Evolutionary conservation across 176 grass and related monocot species (phyloP).

Genomic region (Oryza meridionalis): DNA sequence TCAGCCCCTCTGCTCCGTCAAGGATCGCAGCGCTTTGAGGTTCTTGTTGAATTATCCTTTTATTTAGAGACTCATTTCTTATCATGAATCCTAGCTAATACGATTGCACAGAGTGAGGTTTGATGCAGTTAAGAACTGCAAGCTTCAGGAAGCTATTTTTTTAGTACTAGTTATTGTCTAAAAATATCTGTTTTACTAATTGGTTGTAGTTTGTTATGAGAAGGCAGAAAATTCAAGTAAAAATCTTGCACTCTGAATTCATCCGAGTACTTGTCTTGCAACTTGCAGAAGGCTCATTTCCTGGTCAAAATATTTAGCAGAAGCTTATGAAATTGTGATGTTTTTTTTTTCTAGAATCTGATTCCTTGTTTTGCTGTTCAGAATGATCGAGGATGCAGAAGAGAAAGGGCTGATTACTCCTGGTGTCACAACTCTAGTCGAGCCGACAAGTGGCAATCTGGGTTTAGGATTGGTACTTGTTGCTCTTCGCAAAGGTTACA

Average conservation of each 20-base stretch:
- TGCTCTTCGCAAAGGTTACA: conserved; percentile 67
- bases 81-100: neutral
- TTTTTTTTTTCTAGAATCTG: neutral
- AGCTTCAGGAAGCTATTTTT: no score
- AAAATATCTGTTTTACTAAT: neutral
- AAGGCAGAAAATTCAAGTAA: neutral
- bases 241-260: neutral
- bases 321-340: neutral
- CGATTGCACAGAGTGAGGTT: neutral
- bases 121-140: no score
- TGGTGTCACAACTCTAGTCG: conserved; percentile 64
- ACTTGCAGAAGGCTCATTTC: neutral
- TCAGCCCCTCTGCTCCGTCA: conserved; percentile 82
- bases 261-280: neutral
- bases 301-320: neutral
- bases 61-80: neutral
- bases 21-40: conserved; percentile 78
- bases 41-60: conserved; percentile 4
- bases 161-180: neutral
- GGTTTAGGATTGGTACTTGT: conserved; percentile 59
- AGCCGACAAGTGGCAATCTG: conserved; percentile 68
- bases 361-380: conserved; percentile 27
- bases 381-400: conserved; percentile 93
- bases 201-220: neutral
- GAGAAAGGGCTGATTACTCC: conserved; percentile 72